Evolutionary conservation across 2,329 filamentous ascomycete species (phyloP).

Genomic region (Colletotrichum sp.): DNA sequence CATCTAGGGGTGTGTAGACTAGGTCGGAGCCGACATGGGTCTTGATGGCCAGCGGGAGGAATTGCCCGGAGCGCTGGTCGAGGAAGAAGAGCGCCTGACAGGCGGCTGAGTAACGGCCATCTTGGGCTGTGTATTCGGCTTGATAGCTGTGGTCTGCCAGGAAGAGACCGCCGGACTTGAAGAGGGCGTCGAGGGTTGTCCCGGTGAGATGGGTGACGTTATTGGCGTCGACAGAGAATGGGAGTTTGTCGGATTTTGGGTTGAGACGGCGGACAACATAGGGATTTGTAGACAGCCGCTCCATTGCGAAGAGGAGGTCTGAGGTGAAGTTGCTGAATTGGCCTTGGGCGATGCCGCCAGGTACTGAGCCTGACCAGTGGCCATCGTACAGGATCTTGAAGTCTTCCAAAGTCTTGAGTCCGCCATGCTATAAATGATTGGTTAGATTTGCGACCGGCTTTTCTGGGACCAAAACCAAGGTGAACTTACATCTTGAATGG

Average conservation of each 20-base stretch:
- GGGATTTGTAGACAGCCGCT: background rate
- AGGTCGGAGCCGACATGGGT: background rate
- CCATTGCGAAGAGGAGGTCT: background rate
- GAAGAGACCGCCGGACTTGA: background rate
- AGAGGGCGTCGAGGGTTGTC: background rate
- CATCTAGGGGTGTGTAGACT: slow-evolving; percentile 52
- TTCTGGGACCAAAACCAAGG: too few relatives aligned
- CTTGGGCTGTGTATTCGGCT: background rate
- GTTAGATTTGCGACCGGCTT: background rate
- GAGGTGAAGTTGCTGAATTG: background rate
- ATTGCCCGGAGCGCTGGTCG: background rate
- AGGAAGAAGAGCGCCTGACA: background rate
- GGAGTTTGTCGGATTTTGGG: background rate
- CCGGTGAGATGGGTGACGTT: background rate
- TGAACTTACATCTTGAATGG: background rate
- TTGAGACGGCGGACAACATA: background rate
- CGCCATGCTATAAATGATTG: slow-evolving; percentile 26
- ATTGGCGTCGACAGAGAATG: background rate
- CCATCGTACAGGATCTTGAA: slow-evolving; percentile 45
- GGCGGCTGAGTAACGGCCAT: background rate
- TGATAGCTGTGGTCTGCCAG: background rate
- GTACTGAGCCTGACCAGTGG: slow-evolving; percentile 42
- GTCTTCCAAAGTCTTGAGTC: slow-evolving; percentile 37
- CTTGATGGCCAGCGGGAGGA: background rate
- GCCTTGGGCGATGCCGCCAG: slow-evolving; percentile 27